phyloP scores from a whole-genome alignment of 2,329 filamentous ascomycete genomes.

The Diplocarpon mali region DNA sequence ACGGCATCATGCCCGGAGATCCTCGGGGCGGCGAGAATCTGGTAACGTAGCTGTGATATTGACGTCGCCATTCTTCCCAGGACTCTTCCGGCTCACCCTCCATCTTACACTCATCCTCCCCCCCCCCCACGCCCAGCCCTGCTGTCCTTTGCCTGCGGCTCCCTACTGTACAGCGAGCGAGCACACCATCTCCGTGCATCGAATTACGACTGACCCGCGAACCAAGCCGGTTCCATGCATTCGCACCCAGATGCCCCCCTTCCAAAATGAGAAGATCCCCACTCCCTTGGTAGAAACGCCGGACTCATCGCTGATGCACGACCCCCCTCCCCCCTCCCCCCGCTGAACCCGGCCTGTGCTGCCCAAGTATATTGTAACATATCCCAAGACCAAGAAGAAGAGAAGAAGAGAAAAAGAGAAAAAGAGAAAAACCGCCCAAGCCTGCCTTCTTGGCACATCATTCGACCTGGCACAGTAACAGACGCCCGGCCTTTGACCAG shows the following conservation, averaged over 20 bases:
- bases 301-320: slow-evolving; percentile 17
- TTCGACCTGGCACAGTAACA: too few relatives aligned
- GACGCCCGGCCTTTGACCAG: too few relatives aligned
- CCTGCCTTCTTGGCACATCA: background rate
- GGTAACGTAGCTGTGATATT: too few relatives aligned
- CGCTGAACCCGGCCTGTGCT: slow-evolving; percentile 14
- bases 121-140: background rate
- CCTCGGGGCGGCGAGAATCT: too few relatives aligned
- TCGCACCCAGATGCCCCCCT: background rate
- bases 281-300: slow-evolving; percentile 6
- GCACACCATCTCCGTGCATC: too few relatives aligned
- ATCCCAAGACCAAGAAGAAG: background rate
- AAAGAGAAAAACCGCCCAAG: background rate
- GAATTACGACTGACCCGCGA: too few relatives aligned
- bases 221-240: background rate
- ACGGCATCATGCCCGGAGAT: too few relatives aligned
- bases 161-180: too few relatives aligned
- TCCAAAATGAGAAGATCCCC: background rate
- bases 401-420: background rate
- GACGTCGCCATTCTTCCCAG: too few relatives aligned
- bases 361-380: slow-evolving; percentile 6
- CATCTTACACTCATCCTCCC: background rate
- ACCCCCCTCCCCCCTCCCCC: background rate
- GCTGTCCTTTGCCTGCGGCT: too few relatives aligned
- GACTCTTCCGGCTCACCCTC: background rate